A percentile compares a stretch with the other conserved stretches of the same genome.
These are phyloP conservation scores for Kwoniella sp. DNA, from an alignment of 768 basidiomycete genomes.

Conservation along the genomic window DNA sequence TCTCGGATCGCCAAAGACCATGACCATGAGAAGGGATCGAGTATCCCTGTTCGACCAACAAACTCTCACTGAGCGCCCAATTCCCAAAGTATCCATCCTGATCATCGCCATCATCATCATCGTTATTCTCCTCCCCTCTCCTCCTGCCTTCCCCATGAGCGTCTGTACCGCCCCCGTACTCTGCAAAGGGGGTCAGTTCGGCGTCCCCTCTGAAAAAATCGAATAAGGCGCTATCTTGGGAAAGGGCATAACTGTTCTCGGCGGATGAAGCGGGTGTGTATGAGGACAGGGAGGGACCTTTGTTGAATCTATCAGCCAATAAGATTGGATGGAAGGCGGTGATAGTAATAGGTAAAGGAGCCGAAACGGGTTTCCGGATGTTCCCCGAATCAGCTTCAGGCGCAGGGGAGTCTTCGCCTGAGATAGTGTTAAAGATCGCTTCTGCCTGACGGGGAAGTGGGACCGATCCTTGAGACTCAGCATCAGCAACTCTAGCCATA, in stretches of 20 bases:
- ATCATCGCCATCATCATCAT: not conserved
- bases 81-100: not conserved
- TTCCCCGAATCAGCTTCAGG: not conserved
- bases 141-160: not conserved
- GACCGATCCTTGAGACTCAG: not conserved
- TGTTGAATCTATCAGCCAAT: not conserved
- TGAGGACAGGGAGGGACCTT: not conserved
- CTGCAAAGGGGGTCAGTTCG: constrained; percentile 12
- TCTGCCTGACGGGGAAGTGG: constrained; percentile 2
- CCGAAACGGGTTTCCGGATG: not conserved
- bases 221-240: constrained; percentile 5
- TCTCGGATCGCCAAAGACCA: not conserved
- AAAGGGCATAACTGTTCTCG: not conserved
- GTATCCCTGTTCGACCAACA: not conserved
- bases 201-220: constrained; percentile 15
- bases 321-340: not conserved
- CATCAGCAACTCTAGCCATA: no score
- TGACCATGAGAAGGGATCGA: not conserved
- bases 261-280: not conserved
- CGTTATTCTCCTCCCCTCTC: no score
- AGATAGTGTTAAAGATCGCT: not conserved
- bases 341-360: not conserved
- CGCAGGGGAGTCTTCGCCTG: not conserved
- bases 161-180: not conserved
- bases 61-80: not conserved